Evolutionary conservation across 2,329 filamentous ascomycete species (phyloP).

Genomic region (Aspergillus ibericus): DNA sequence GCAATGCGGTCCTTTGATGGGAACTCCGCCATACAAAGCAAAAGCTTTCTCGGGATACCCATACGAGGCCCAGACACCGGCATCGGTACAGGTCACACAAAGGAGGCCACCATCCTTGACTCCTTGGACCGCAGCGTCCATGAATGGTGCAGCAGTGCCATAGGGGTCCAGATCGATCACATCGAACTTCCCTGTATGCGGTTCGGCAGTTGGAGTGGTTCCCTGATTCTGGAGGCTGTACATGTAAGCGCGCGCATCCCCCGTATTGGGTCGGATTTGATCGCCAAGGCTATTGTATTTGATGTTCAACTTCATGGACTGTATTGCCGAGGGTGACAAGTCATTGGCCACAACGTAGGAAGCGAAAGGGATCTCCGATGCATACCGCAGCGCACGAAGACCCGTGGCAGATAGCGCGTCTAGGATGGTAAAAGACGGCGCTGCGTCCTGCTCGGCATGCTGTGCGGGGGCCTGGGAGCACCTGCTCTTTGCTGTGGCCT

Average conservation of each 20-base stretch:
- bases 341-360: conserved; percentile 88
- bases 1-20: conserved; percentile 78
- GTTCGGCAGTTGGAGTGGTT: conserved; percentile 41
- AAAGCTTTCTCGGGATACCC: conserved; percentile 94
- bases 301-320: conserved; percentile 81
- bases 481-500: conserved; percentile 9
- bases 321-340: conserved; percentile 72
- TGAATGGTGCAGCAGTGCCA: conserved; percentile 86
- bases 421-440: conserved; percentile 71
- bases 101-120: conserved; percentile 85
- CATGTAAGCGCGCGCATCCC: conserved; percentile 90
- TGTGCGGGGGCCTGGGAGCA: conserved; percentile 6
- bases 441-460: conserved; percentile 34
- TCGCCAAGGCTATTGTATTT: conserved; percentile 74
- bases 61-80: conserved; percentile 89
- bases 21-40: conserved; percentile 87
- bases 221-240: conserved; percentile 63
- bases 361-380: conserved; percentile 81
- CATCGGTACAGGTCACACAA: conserved; percentile 95
- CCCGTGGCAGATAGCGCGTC: conserved; percentile 95
- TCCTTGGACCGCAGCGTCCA: conserved; percentile 86
- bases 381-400: conserved; percentile 85
- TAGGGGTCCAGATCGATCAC: conserved; percentile 97
- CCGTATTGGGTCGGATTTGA: conserved; percentile 70
- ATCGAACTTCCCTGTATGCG: conserved; percentile 66